phyloP scores from a whole-genome alignment of 768 basidiomycete species.

The Kwoniella dendrophila region DNA sequence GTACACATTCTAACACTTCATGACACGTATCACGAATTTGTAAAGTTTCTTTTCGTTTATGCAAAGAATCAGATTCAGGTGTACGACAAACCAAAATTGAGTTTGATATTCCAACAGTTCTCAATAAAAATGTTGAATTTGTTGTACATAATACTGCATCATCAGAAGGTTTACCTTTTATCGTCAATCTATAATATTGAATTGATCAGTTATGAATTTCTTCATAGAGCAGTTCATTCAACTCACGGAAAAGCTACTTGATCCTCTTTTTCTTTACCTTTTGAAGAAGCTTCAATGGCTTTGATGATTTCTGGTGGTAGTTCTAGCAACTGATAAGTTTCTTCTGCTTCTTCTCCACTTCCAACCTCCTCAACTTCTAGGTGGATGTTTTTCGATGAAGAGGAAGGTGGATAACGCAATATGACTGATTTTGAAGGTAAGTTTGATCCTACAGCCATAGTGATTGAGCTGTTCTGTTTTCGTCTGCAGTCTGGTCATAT shows the following conservation, averaged over 20 bases:
- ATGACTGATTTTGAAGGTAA: neutral
- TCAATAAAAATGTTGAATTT: conserved; percentile 75
- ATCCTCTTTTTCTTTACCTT: conserved; percentile 15
- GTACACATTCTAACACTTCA: conserved; percentile 79
- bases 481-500: too few relatives aligned
- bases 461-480: too few relatives aligned
- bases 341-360: conserved; percentile 23
- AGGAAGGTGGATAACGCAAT: neutral
- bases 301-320: conserved; percentile 53
- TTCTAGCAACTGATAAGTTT: conserved; percentile 54
- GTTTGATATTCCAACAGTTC: conserved; percentile 87
- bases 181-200: conserved; percentile 58
- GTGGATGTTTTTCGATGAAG: neutral
- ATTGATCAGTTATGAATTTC: neutral
- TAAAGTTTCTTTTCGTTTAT: conserved; percentile 50
- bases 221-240: neutral
- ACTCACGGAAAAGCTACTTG: conserved; percentile 36
- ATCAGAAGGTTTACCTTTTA: conserved; percentile 79
- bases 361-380: neutral
- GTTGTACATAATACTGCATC: conserved; percentile 87
- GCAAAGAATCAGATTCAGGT: conserved; percentile 25
- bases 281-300: conserved; percentile 37
- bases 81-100: conserved; percentile 69
- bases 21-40: conserved; percentile 78
- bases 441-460: conserved; percentile 7